Percentiles rank a stretch among this genome's conserved stretches.
Evolutionary conservation across 2,329 filamentous ascomycete genomes (phyloP).

Genomic region (Colletotrichum liriopes): DNA sequence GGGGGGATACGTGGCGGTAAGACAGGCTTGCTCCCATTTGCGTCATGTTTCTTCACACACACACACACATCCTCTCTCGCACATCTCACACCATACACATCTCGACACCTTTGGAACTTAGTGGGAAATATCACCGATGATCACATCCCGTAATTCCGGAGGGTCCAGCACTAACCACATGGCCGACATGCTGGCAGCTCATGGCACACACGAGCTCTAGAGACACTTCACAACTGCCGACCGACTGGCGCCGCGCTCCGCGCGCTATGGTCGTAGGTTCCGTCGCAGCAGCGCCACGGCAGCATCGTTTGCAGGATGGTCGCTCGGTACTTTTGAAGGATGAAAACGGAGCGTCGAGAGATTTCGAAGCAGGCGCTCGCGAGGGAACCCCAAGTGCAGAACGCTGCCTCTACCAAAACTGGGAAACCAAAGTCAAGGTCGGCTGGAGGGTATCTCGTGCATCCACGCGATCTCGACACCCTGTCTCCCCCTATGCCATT

Average conservation of each 20-base stretch:
- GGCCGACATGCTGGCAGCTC: slow-evolving; percentile 39
- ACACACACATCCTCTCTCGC: not conserved
- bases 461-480: not conserved
- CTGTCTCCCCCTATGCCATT: not conserved
- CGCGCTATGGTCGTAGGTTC: slow-evolving; percentile 27
- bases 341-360: too few relatives aligned
- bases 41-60: slow-evolving; percentile 22
- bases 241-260: slow-evolving; percentile 6
- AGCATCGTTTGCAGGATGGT: not conserved
- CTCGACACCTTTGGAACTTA: not conserved
- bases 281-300: slow-evolving; percentile 23
- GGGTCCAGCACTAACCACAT: slow-evolving; percentile 31
- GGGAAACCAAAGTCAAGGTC: not conserved
- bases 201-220: slow-evolving; percentile 33
- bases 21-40: slow-evolving; percentile 6
- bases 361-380: too few relatives aligned
- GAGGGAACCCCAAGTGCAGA: not conserved
- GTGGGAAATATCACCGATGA: slow-evolving; percentile 20
- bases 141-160: slow-evolving; percentile 10
- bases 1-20: not conserved
- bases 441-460: slow-evolving; percentile 10
- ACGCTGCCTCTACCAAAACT: not conserved
- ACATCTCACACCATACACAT: not conserved
- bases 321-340: not conserved
- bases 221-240: slow-evolving; percentile 39